These are phyloP conservation scores for Suillus sp. DNA, from an alignment of 768 basidiomycete species.

Conservation along the genomic window DNA sequence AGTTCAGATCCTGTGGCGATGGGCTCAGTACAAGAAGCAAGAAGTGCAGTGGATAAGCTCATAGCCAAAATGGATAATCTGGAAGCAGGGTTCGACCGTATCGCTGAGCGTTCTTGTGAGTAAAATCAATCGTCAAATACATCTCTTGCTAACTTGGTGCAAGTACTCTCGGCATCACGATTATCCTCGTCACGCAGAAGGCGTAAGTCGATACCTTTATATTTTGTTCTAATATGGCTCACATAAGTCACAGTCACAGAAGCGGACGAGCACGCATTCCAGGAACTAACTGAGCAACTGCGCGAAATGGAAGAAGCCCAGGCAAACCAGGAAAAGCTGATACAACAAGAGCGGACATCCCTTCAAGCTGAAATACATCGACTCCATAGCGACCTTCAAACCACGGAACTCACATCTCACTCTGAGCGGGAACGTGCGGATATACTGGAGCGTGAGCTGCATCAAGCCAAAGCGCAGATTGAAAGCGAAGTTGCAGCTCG, in stretches of 20 bases:
- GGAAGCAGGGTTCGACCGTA: constrained; percentile 79
- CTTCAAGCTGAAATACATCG: constrained; percentile 59
- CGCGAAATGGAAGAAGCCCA: constrained; percentile 59
- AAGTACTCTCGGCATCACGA: constrained; percentile 79
- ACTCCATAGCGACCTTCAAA: constrained; percentile 48
- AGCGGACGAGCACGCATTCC: constrained; percentile 73
- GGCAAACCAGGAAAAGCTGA: constrained; percentile 53
- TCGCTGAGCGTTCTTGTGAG: constrained; percentile 83
- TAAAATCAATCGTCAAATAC: constrained; percentile 2
- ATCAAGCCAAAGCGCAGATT: constrained; percentile 59
- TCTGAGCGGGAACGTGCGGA: constrained; percentile 56
- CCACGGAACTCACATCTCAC: constrained; percentile 38
- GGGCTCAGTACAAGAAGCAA: constrained; percentile 62
- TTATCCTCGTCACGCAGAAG: constrained; percentile 68
- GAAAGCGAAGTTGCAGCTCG: constrained; percentile 66
- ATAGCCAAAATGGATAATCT: constrained; percentile 78
- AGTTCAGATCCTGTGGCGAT: constrained; percentile 49
- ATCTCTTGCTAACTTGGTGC: constrained; percentile 13
- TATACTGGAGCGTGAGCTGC: constrained; percentile 63
- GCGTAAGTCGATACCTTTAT: constrained; percentile 48
- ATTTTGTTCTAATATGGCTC: constrained; percentile 1
- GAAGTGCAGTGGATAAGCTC: constrained; percentile 64
- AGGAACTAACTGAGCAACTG: constrained; percentile 71
- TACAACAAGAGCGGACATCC: constrained; percentile 58
- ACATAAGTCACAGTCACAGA: constrained; percentile 54